Percentiles rank a stretch among this genome's conserved stretches.
These are phyloP conservation scores for Tuber aestivum DNA, from an alignment of 495 filamentous ascomycete genomes.

Conservation along the genomic window DNA sequence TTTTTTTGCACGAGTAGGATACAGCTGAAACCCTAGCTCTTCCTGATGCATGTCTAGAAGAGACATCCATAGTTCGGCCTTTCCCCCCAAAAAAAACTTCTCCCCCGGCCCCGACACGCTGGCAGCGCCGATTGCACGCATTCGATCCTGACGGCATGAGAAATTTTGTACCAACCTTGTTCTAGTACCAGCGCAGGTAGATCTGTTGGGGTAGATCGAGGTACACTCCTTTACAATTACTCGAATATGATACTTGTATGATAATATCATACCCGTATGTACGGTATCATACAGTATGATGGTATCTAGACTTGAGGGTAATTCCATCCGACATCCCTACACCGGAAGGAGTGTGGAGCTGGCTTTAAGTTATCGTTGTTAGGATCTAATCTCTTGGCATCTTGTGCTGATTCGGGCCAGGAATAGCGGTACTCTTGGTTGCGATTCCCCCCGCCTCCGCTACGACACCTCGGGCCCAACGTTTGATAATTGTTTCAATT, in stretches of 20 bases:
- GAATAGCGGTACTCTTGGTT: not conserved
- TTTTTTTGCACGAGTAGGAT: too few relatives aligned
- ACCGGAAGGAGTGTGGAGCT: not conserved
- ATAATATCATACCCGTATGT: too few relatives aligned
- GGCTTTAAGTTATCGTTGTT: not conserved
- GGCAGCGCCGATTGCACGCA: not conserved
- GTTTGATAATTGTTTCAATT: conserved; percentile 5
- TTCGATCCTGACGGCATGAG: not conserved
- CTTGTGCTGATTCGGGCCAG: not conserved
- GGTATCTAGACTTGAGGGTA: not conserved
- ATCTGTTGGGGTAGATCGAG: not conserved
- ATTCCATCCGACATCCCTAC: not conserved
- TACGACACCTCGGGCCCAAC: not conserved
- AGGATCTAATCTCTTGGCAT: conserved; percentile 3
- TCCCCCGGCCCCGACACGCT: not conserved
- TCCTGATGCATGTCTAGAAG: not conserved
- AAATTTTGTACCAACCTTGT: not conserved
- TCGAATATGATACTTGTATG: too few relatives aligned
- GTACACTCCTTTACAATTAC: too few relatives aligned
- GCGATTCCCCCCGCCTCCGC: too few relatives aligned
- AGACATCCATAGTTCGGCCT: not conserved
- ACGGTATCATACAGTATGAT: too few relatives aligned
- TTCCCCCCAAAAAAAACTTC: not conserved
- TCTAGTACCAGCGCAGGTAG: not conserved
- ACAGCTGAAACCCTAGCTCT: not conserved